phyloP scores from a whole-genome alignment of 108 stramenopile genomes.

The Pseudonitzschia delicatissima region DNA sequence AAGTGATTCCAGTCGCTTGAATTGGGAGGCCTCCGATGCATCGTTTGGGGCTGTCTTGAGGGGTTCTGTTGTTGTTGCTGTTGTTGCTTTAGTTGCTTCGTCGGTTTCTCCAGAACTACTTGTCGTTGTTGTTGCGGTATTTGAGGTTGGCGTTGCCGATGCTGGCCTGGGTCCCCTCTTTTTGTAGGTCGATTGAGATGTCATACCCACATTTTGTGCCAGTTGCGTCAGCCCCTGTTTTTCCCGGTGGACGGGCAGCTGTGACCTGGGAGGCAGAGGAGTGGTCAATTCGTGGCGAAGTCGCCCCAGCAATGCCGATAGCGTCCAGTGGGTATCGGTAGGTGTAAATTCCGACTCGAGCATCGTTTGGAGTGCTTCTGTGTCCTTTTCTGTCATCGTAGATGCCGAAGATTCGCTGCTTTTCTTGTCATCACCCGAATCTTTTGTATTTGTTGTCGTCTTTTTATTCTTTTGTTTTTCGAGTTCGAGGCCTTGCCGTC shows the following conservation, averaged over 20 bases:
- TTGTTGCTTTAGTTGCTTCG: neutral
- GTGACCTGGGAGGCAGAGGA: conserved; percentile 58
- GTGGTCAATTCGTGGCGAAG: conserved; percentile 70
- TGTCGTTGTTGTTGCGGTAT: neutral
- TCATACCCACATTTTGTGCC: neutral
- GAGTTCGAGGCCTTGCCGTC: conserved; percentile 37
- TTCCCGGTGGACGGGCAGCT: conserved; percentile 16
- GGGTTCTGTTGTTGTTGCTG: neutral
- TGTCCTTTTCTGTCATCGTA: neutral
- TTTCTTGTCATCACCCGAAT: neutral
- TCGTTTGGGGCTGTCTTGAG: neutral
- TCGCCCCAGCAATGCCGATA: conserved; percentile 72
- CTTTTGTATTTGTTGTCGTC: conserved; percentile 3
- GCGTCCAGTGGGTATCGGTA: conserved; percentile 67
- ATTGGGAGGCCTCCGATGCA: neutral
- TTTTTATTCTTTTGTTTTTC: conserved; percentile 1
- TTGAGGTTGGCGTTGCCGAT: neutral
- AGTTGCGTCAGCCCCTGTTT: conserved; percentile 12
- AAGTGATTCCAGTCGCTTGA: conserved; percentile 1
- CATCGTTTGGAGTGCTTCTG: conserved; percentile 36
- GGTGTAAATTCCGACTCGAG: conserved; percentile 64
- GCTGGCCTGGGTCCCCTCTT: conserved; percentile 12
- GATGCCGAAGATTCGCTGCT: neutral
- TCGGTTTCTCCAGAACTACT: neutral
- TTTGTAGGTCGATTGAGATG: conserved; percentile 11